Conservation (phyloP, 805 yeast species). For the Spathaspora arborariae region DNA sequence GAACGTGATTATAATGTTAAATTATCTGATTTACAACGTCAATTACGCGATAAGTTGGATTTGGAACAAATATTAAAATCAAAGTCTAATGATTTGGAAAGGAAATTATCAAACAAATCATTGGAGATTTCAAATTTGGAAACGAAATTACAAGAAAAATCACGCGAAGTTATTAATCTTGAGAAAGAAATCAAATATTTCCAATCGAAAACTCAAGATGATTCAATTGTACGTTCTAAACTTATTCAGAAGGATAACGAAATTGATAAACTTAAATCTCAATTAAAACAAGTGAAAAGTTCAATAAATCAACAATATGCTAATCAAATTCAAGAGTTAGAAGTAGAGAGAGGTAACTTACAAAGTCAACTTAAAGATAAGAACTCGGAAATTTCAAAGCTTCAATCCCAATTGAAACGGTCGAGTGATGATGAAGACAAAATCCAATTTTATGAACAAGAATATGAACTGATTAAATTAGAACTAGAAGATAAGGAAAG, state of each 20-base stretch:
- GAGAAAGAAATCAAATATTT: not conserved
- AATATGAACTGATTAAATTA: slow-evolving; percentile 5
- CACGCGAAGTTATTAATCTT: not conserved
- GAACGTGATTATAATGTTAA: not conserved
- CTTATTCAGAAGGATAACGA: not conserved
- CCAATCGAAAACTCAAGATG: not conserved
- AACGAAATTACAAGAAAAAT: not conserved
- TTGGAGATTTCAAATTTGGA: slow-evolving; percentile 1
- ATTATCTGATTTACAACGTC: slow-evolving; percentile 2
- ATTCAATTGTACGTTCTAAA: not conserved
- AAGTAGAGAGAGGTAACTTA: not conserved
- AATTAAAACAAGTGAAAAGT: not conserved
- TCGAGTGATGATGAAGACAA: slow-evolving; percentile 2
- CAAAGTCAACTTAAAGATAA: not conserved
- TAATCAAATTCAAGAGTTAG: not conserved
- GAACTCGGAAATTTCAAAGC: not conserved
- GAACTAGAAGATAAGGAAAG: not conserved
- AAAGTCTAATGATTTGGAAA: slow-evolving; percentile 1
- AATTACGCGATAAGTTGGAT: slow-evolving; percentile 3
- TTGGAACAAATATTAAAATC: slow-evolving; percentile 4
- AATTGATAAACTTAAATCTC: not conserved
- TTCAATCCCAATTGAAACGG: not conserved
- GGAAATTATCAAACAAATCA: not conserved
- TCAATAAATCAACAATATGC: not conserved
- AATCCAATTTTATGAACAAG: slow-evolving; percentile 7